Base-by-base conservation (phyloP, 1,139 yeast species). In the Saccharomyces hybrid region DNA sequence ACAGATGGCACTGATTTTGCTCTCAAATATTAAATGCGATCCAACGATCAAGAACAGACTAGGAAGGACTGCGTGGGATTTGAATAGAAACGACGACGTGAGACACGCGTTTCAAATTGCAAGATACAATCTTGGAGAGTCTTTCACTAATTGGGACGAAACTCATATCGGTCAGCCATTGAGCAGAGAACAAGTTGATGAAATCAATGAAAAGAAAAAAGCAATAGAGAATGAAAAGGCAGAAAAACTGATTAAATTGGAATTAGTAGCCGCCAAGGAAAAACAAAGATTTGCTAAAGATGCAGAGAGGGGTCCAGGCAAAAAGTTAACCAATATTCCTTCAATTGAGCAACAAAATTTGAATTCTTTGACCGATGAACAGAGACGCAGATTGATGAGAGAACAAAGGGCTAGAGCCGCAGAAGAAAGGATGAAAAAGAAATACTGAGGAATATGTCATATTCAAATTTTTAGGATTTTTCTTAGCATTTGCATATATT, bases 381-480 rank as follows among this genome's bases (percentile, higher is more conserved):
- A 91, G 60, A 79, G 81, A 64, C 77, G 78, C 78, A 79, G 84
- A 64, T 72, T 93, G 32, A 90, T 91, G 86, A 80, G 99, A 58
- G 99, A 93, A 64, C 91, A 93, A 66, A 75, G 99, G 54, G 98
- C 98, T 0, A 78, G 98, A 57, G 99, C 99, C 0, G 97, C 97
- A 0, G 98, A 93, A 68, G 97, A 95, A 0, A 78, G 99, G 62
- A 68, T 91, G 65, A 49, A 48, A 47, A 54, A 52, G 26, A 28
- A 28, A 41, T 27, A 9, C 14, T 11, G 30, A 13, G 9, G 46
- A 52, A 34, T 48, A 50, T 6, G 7, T 38, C 25, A 30, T 30
- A 30, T 30, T 9, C n/a, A 30, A 11, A 4, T 9, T 30, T 30
- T 11, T 13, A 30, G 32, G 25, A n/a, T 41, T 20, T 41, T 20